Percentiles rank a stretch among this genome's conserved stretches.
These are phyloP conservation scores for Trichoderma guizhouense DNA, from an alignment of 2,329 filamentous ascomycete genomes.

Conservation along the genomic window DNA sequence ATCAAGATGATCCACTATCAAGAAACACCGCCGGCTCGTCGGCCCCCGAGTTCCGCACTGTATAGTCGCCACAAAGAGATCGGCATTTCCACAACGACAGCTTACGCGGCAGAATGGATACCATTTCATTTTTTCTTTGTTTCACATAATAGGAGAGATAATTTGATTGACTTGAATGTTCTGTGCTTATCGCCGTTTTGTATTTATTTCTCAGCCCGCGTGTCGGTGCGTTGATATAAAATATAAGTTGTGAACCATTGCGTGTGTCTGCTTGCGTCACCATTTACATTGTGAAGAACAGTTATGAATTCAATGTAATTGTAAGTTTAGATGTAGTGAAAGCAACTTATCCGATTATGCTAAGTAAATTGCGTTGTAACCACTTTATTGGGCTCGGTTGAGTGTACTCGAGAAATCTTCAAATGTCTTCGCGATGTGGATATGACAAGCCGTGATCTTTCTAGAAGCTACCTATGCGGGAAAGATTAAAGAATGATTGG, in stretches of 20 bases:
- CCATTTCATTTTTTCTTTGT: neutral
- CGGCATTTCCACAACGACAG: neutral
- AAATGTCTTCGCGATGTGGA: neutral
- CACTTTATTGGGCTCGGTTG: neutral
- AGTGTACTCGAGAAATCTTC: neutral
- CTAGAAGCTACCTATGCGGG: neutral
- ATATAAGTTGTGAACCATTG: neutral
- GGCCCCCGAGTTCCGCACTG: conserved; percentile 5
- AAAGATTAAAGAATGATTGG: neutral
- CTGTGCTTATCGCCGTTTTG: neutral
- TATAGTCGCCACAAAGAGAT: neutral
- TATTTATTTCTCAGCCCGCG: no score
- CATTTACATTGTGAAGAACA: no score
- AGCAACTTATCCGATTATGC: neutral
- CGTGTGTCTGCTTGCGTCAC: neutral
- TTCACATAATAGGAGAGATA: neutral
- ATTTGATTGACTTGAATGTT: neutral
- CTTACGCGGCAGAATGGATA: conserved; percentile 9
- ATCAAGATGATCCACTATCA: neutral
- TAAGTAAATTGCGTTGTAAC: neutral
- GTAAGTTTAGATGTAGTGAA: neutral
- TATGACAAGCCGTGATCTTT: neutral
- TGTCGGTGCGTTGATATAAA: neutral
- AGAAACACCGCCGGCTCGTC: neutral
- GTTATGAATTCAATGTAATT: neutral